Base-by-base conservation (phyloP, 305 asterid species). In the Andrographis paniculata region DNA sequence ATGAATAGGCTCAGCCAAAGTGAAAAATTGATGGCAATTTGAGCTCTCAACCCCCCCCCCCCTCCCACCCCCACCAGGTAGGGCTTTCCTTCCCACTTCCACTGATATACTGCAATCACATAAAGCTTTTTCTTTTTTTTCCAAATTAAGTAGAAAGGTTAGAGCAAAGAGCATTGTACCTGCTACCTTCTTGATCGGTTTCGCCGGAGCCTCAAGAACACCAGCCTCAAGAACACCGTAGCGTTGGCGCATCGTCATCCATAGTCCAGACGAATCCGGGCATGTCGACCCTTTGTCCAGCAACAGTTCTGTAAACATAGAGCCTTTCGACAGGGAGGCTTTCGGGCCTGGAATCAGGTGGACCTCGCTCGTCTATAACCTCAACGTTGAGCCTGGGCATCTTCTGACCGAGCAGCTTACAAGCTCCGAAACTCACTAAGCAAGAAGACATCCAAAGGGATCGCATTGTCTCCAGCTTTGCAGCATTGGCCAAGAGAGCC, bases 401-500 rank as follows among this genome's bases (percentile, higher is more conserved):
- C 80, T 74, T 77, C 70, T 68, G 88, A 18, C 81, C 86, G 24
- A 87, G 80, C 72, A 87, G 61, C 70, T 77, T 87, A 64, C 97
- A 81, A 17, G 99, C 99, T 72, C 84, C 91, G 53, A 66, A 84
- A 70, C 94, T 92, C 6, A 92, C 93, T 16, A 75, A 69, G 77
- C 99, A 92, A 69, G 95, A 71, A 51, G 99, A 92, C 97, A 92
- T 92, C 99, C 99, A 92, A 92, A 92, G 97, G 99, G 99, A 92
- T 77, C 99, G 96, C 99, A 92, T 92, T 74, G 87, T 78, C 93
- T 92, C 93, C 74, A 92, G 88, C 82, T 87, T 92, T 41, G 86
- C 77, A 68, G 94, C 92, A 60, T 92, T 92, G 53, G 96, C 93
- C 77, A 92, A 61, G 40, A 92, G 82, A 63, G 97, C 95, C 69